Base-by-base conservation (phyloP, 768 basidiomycete species). In the Lenzites betulinus region DNA sequence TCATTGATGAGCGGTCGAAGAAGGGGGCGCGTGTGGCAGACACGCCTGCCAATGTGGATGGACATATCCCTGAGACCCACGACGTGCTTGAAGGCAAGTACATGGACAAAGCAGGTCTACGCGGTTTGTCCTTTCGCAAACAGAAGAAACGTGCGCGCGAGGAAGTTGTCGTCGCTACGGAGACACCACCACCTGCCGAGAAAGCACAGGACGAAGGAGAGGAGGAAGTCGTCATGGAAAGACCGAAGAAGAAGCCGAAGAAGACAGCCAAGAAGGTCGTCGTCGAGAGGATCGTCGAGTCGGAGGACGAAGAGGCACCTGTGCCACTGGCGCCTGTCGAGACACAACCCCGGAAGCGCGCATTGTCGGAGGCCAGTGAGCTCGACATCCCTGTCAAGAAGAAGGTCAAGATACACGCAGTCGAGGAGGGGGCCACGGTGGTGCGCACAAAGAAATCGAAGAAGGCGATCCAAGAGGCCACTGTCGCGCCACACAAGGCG, bases 221-320 rank as follows among this genome's bases (percentile, higher is more conserved):
- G 43, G 62, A 67, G 26, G 62, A 62, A 23, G 36, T 57, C 7
- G 60, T 62, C 23, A 64, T 58, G 41, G 67, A 66, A 52, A 62
- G 63, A 26, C 68, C 72, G 23, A 65, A 58, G 68, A 73, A 73
- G 69, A 67, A 66, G 54, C 58, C 62, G 23, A 74, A 66, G 69
- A 65, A 64, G 59, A 50, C 63, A 20, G 39, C 50, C 8, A 64
- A 62, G 64, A 60, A 58, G 52, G 64, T 66, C 6, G 53, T 65
- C 25, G 57, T 57, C 35, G 68, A 86, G 47, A 66, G 65, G 50
- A 65, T 86, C 42, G 64, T 83, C 41, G 88, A 88, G 76, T 84
- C 82, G 7, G 89, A 88, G 66, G 83, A 83, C 39, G 89, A 88
- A 55, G 79, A 78, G 22, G 74, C 65, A 12, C 57, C 66, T 26